Evolutionary conservation across 495 filamentous ascomycete genomes (phyloP), one percentile per base, ranked within the genome.

Genomic region (Podospora appendiculata): DNA sequence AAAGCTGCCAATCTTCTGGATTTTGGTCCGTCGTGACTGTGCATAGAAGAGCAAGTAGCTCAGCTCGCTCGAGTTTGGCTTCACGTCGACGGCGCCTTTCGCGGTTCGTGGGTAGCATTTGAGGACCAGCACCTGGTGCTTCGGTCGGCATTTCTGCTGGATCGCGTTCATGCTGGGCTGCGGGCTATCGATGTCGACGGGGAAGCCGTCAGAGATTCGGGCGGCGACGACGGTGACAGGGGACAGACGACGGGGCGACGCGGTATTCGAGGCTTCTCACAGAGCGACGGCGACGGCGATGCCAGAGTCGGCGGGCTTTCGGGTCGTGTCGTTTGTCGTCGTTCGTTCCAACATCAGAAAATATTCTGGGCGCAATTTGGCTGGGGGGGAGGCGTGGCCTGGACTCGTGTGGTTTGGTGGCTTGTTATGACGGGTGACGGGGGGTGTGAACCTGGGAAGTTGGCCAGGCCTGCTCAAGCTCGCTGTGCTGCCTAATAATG

Each of bases 11-110:
- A 96, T 89, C 66, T 96, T 96, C 62, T 90, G 89, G 50, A 96
- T 79, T 79, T 95, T 96, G 69, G 87, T 90, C 52, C 88, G 81
- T 48, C 91, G 87, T 57, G 90, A 93, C 65, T 89, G 91, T 41
- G 87, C 88, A 77, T 96, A 95, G 78, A 92, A 96, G 32, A 96
- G 81, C 47, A 96, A 79, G 65, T 96, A 96, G 64, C 88, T 94
- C 41, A 96, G 82, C 73, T 96, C 91, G 69, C 87, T 93, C 42
- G 88, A 85, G 64, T 96, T 96, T 8, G 91, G 89, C 68, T 90
- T 92, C 52, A 95, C 88, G 56, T 94, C 88, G 62, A 86, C 80
- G 44, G 88, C 88, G 53, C 87, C 88, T 70, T 95, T 95, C 50
- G 88, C 86, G 50, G 88, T 90, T 56, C 81, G 82, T 33, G 91